phyloP scores from a whole-genome alignment of 306 rosid genomes.

The Geum urbanum region DNA sequence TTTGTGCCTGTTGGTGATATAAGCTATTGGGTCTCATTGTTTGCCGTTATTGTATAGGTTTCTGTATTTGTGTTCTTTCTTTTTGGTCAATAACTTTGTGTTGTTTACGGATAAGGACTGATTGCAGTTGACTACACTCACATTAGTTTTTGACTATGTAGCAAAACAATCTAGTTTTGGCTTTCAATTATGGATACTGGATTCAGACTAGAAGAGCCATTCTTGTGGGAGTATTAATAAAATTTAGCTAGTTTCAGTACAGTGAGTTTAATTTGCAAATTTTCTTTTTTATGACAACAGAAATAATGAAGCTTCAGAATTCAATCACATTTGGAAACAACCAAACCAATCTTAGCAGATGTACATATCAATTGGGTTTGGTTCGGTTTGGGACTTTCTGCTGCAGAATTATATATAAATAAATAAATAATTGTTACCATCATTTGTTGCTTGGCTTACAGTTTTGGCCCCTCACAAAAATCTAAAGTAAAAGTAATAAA shows the following conservation, averaged over 20 bases:
- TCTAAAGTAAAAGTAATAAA: conserved; percentile 2
- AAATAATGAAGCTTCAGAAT: conserved; percentile 8
- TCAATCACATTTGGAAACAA: background rate
- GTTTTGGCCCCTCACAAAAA: conserved; percentile 5
- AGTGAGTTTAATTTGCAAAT: conserved; percentile 1
- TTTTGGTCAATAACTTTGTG: background rate
- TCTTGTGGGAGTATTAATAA: conserved; percentile 53
- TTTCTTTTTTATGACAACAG: background rate
- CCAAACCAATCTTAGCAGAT: conserved; percentile 7
- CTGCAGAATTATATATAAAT: conserved; percentile 5
- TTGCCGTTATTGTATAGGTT: background rate
- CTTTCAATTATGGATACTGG: too few species aligned
- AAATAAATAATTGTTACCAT: background rate
- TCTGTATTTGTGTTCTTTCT: background rate
- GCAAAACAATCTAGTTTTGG: too few species aligned
- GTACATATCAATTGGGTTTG: conserved; percentile 13
- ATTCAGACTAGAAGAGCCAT: conserved; percentile 52
- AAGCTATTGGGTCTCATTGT: background rate
- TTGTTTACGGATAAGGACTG: background rate
- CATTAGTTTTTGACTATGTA: too few species aligned
- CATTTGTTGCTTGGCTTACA: background rate
- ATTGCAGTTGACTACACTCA: background rate
- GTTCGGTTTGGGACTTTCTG: conserved; percentile 9
- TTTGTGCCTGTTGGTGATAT: background rate
- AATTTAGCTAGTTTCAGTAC: conserved; percentile 16